Conservation (phyloP, 1,139 yeast genomes). For the Debaryomyces sp. region DNA sequence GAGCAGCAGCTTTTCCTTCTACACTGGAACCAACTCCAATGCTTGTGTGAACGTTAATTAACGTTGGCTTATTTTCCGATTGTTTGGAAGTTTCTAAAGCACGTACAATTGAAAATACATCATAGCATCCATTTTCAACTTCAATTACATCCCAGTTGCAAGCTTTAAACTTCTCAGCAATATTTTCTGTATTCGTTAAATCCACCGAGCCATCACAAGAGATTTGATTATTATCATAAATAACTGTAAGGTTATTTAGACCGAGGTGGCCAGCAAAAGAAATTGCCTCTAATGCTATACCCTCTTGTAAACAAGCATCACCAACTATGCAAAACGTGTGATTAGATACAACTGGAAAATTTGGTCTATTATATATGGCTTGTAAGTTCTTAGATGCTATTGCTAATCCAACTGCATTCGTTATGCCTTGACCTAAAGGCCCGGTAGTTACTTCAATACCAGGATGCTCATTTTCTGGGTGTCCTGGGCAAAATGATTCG, state of each 20-base stretch:
- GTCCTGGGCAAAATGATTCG: slow-evolving; percentile 33
- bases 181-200: slow-evolving; percentile 30
- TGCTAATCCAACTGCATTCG: slow-evolving; percentile 43
- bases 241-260: slow-evolving; percentile 32
- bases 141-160: slow-evolving; percentile 31
- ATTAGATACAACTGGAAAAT: slow-evolving; percentile 25
- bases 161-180: slow-evolving; percentile 31
- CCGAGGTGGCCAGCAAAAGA: slow-evolving; percentile 39
- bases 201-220: slow-evolving; percentile 39
- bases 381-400: slow-evolving; percentile 34
- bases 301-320: slow-evolving; percentile 45
- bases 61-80: slow-evolving; percentile 28
- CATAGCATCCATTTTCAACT: slow-evolving; percentile 24
- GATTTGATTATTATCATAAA: slow-evolving; percentile 38
- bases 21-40: slow-evolving; percentile 32
- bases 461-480: slow-evolving; percentile 39
- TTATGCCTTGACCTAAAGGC: slow-evolving; percentile 40
- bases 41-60: slow-evolving; percentile 30
- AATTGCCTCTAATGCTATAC: slow-evolving; percentile 36
- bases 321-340: slow-evolving; percentile 34
- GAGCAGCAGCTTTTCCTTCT: slow-evolving; percentile 29
- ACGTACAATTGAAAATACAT: slow-evolving; percentile 23
- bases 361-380: slow-evolving; percentile 34
- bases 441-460: slow-evolving; percentile 43
- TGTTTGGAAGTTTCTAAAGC: slow-evolving; percentile 26